Conservation (phyloP, 2,329 filamentous ascomycete genomes). For the Biscogniauxia mediterranea region DNA sequence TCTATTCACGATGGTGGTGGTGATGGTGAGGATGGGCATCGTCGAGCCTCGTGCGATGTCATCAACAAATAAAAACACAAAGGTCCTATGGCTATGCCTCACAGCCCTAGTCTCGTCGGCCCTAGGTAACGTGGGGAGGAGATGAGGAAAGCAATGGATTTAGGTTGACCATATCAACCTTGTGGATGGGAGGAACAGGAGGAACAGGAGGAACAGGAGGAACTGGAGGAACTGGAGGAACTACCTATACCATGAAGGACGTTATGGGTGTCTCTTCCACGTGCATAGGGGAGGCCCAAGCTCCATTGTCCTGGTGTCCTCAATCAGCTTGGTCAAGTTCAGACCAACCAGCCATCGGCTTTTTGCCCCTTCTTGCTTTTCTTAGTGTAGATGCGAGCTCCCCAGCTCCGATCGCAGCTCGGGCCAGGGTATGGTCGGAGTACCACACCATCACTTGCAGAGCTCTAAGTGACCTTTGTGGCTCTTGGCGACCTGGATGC, state of each 20-base stretch:
- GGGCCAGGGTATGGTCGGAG: slow-evolving; percentile 22
- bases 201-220: background rate
- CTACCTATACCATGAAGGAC: too few species aligned
- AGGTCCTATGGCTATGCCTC: too few species aligned
- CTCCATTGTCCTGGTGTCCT: slow-evolving; percentile 1
- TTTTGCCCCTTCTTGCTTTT: slow-evolving; percentile 13
- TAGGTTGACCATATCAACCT: too few species aligned
- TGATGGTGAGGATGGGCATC: too few species aligned
- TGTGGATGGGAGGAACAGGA: background rate
- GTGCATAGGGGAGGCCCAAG: slow-evolving; percentile 8
- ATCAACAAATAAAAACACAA: too few species aligned
- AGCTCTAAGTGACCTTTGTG: slow-evolving; percentile 21
- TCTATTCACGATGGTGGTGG: too few species aligned
- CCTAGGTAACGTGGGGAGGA: too few species aligned
- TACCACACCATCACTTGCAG: slow-evolving; percentile 25
- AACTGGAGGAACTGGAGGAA: background rate
- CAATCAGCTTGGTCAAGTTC: slow-evolving; percentile 1
- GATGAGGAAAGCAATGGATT: too few species aligned
- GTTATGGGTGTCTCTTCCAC: background rate
- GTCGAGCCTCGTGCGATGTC: too few species aligned
- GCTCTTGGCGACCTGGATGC: slow-evolving; percentile 9
- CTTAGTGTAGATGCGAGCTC: slow-evolving; percentile 18
- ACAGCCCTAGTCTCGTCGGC: too few species aligned
- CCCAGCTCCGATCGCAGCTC: slow-evolving; percentile 23
- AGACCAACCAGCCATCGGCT: slow-evolving; percentile 15